phyloP scores from a whole-genome alignment of 2,329 filamentous ascomycete species.

The Trichoderma sp. region DNA sequence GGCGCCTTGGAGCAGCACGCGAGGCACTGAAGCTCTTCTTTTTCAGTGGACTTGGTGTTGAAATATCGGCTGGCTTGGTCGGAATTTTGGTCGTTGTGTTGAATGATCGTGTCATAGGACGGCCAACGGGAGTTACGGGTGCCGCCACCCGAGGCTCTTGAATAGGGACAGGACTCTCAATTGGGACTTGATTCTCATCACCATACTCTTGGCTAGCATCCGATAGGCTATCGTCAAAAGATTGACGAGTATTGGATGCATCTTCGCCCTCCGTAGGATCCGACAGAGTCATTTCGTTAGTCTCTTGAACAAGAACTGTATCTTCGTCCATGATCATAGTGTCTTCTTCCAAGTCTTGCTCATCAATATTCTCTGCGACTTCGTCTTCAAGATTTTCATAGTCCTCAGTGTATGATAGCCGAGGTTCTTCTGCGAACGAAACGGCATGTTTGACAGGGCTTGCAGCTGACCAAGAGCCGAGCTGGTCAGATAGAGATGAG shows the following conservation, averaged over 20 bases:
- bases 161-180: conserved; percentile 50
- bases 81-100: conserved; percentile 79
- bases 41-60: conserved; percentile 51
- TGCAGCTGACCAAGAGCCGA: conserved; percentile 63
- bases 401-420: background rate
- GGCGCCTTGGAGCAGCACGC: conserved; percentile 48
- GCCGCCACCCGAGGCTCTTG: conserved; percentile 37
- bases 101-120: conserved; percentile 52
- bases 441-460: conserved; percentile 46
- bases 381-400: background rate
- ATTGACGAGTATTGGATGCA: conserved; percentile 33
- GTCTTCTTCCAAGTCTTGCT: conserved; percentile 47
- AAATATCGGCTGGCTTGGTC: conserved; percentile 66
- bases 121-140: conserved; percentile 57
- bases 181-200: conserved; percentile 64
- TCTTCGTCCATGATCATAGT: conserved; percentile 57
- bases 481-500: conserved; percentile 62
- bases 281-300: conserved; percentile 61
- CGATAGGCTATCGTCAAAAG: conserved; percentile 54
- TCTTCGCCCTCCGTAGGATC: conserved; percentile 47
- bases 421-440: background rate
- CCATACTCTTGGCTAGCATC: conserved; percentile 67
- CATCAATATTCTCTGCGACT: conserved; percentile 30
- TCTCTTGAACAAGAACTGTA: conserved; percentile 58
- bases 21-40: conserved; percentile 55